Evolutionary conservation across 169 alveolate genomes (phyloP).

Genomic region (Amoebophrya sp.): DNA sequence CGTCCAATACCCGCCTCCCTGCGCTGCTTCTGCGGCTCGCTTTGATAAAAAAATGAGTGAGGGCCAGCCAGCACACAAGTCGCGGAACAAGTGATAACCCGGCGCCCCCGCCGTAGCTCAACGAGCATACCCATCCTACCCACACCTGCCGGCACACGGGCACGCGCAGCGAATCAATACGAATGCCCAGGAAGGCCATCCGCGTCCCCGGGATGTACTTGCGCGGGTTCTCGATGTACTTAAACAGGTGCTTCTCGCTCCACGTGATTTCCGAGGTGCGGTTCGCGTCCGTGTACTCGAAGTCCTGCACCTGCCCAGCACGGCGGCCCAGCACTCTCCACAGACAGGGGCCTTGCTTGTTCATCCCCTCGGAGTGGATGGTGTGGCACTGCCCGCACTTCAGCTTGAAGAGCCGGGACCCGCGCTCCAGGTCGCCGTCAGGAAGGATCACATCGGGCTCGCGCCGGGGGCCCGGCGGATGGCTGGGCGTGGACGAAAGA

Average conservation of each 20-base stretch:
- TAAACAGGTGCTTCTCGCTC: slow-evolving; percentile 63
- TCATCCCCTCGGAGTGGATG: slow-evolving; percentile 54
- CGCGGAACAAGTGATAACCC: too few relatives aligned
- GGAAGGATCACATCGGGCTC: slow-evolving; percentile 68
- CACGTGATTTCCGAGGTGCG: slow-evolving; percentile 56
- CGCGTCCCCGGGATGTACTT: slow-evolving; percentile 74
- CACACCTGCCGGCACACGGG: too few relatives aligned
- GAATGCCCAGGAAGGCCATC: slow-evolving; percentile 83
- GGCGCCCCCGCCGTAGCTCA: too few relatives aligned
- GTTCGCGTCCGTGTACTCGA: slow-evolving; percentile 63
- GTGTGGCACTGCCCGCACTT: slow-evolving; percentile 76
- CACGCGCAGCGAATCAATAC: too few relatives aligned
- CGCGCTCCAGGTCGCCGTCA: slow-evolving; percentile 59
- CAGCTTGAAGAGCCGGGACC: slow-evolving; percentile 64
- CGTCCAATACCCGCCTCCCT: too few relatives aligned
- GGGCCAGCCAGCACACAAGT: too few relatives aligned
- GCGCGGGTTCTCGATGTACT: slow-evolving; percentile 60
- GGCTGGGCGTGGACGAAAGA: too few relatives aligned
- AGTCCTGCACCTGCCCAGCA: slow-evolving; percentile 52
- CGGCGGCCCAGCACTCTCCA: slow-evolving; percentile 59
- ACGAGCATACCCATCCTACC: too few relatives aligned
- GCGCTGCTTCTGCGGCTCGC: too few relatives aligned
- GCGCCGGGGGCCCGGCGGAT: too few relatives aligned
- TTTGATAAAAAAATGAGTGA: too few relatives aligned
- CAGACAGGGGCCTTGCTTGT: slow-evolving; percentile 62